A percentile compares a stretch with the other conserved stretches of the same genome.
phyloP scores from a whole-genome alignment of 1,284 basidiomycete genomes.

The Fomitopsis betulina region DNA sequence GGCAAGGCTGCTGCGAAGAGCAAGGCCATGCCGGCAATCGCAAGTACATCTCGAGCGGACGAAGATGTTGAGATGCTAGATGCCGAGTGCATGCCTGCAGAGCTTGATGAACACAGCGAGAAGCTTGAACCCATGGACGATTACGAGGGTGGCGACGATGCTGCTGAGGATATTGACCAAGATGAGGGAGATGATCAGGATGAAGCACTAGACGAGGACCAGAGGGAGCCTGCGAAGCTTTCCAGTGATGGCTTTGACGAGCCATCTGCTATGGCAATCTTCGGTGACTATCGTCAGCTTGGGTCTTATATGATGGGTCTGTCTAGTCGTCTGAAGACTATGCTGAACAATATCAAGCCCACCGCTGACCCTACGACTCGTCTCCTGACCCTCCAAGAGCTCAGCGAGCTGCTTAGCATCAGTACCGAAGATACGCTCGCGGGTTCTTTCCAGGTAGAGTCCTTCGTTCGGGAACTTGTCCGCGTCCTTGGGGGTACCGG shows the following conservation, averaged over 20 bases:
- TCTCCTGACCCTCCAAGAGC: conserved; percentile 88
- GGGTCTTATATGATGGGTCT: conserved; percentile 89
- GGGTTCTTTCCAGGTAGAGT: conserved; percentile 90
- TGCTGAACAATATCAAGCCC: conserved; percentile 85
- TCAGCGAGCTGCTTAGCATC: conserved; percentile 92
- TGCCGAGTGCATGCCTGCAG: conserved; percentile 55
- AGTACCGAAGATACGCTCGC: conserved; percentile 97
- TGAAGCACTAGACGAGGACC: conserved; percentile 40
- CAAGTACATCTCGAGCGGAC: conserved; percentile 58
- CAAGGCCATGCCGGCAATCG: conserved; percentile 47
- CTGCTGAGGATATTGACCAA: conserved; percentile 37
- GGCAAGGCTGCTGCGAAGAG: conserved; percentile 60
- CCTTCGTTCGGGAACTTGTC: conserved; percentile 91
- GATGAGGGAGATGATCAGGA: conserved; percentile 40
- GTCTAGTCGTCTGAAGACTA: conserved; percentile 82
- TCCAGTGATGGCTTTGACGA: conserved; percentile 53
- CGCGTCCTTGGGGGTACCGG: conserved; percentile 87
- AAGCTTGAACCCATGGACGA: conserved; percentile 28
- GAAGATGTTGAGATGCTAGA: conserved; percentile 77
- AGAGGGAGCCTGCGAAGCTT: conserved; percentile 27
- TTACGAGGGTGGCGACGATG: conserved; percentile 39
- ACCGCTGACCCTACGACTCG: conserved; percentile 78
- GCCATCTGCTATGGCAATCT: conserved; percentile 70
- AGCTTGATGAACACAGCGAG: conserved; percentile 47
- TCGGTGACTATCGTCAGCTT: conserved; percentile 80